Conservation (phyloP, 345 rosid species). For the Rhodamnia argentea region DNA sequence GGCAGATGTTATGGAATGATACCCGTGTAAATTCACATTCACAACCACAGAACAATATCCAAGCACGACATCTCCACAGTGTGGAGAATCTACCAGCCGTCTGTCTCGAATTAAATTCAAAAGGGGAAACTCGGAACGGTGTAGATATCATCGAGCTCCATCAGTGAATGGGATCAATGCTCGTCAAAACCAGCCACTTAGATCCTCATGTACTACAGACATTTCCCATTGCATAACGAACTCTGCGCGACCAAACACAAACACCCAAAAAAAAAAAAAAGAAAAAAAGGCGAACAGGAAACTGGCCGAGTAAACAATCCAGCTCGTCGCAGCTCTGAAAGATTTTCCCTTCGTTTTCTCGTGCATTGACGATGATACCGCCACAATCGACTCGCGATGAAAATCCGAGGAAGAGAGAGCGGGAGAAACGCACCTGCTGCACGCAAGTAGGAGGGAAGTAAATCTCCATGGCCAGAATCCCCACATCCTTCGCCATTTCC, state of each 20-base stretch:
- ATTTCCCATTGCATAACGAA: too few relatives aligned
- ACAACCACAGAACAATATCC: background rate
- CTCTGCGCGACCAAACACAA: background rate
- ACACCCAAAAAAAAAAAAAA: background rate
- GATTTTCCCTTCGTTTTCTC: background rate
- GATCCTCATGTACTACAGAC: background rate
- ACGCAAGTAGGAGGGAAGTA: slow-evolving; percentile 95
- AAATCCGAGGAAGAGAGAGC: background rate
- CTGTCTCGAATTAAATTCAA: background rate
- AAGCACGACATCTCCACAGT: background rate
- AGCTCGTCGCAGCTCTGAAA: background rate
- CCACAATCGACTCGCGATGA: background rate
- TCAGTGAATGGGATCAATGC: background rate
- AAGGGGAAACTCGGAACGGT: too few relatives aligned
- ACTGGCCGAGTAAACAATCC: background rate
- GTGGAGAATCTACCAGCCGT: background rate
- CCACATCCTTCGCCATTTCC: slow-evolving; percentile 89
- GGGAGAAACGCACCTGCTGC: slow-evolving; percentile 51
- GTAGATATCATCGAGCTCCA: background rate
- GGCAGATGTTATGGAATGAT: background rate
- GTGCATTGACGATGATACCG: background rate
- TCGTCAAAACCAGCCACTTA: background rate
- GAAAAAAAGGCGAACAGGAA: background rate
- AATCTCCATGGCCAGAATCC: slow-evolving; percentile 84
- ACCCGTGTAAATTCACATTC: background rate